Evolutionary conservation across 1,284 basidiomycete species (phyloP), one percentile per base, ranked within the genome.

Genomic region (Boletus calvinii): DNA sequence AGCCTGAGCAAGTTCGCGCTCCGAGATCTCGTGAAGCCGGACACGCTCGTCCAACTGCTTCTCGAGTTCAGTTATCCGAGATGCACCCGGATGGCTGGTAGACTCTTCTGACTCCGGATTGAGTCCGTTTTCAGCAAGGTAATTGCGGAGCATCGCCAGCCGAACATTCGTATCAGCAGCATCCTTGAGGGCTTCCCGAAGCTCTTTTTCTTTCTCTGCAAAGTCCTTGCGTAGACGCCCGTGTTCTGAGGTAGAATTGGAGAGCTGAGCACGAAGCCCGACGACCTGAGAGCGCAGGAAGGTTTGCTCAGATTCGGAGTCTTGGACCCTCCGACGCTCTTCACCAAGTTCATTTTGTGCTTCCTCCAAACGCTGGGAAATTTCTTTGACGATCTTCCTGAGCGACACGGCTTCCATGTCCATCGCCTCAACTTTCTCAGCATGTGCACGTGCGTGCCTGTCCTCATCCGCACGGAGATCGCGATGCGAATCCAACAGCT

Each of bases 111-210:
- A 88, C 56, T 90, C 86, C 24, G 88, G 72, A 29, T 78, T 78
- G 47, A 97, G 79, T 9, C 93, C 94, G 62, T 93, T 89, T 64
- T 99, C 97, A 38, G 86, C 83, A 48, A 98, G 81, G 65, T 97
- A 87, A 63, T 85, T 90, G 51, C 92, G 85, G 55, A 99, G 77
- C 75, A 94, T 87, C 32, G 79, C 81, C 56, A 92, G 74, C 59
- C 92, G 90, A 56, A 95, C 77, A 56, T 84, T 83, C 0, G 85
- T 77, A 52, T 94, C 90, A 5, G 88, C 79, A 2, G 84, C 78
- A 41, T 88, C 82, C 65, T 86, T 85, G 47, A 77, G 67, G 62
- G 83, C 85, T 50, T 90, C 86, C 37, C 75, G 77, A 39, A 92
- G 71, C 55, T 87, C 83, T 9, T 76, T 68, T 53, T 98, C 94